A percentile compares a stretch with the other conserved stretches of the same genome.
Conservation (phyloP, 2,329 filamentous ascomycete genomes). For the Trichoderma oligosporum region DNA sequence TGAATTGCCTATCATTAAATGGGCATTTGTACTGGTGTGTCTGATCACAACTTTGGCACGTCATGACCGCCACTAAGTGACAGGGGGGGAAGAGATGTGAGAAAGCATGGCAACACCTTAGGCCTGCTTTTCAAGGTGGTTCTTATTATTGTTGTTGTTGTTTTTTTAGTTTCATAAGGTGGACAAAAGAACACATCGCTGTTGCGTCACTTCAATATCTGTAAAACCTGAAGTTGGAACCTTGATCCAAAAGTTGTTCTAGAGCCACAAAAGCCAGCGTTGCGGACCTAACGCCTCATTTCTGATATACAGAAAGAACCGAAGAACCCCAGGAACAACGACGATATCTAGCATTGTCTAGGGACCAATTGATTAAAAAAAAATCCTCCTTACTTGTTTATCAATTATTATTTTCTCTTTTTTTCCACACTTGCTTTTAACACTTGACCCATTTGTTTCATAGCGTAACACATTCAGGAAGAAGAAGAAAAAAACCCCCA, state of each 20-base stretch:
- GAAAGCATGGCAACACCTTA: background rate
- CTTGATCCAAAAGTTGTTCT: slow-evolving; percentile 9
- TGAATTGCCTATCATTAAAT: too few species aligned
- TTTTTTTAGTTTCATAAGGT: background rate
- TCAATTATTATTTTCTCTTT: too few species aligned
- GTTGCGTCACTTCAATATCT: slow-evolving; percentile 14
- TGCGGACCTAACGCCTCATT: slow-evolving; percentile 7
- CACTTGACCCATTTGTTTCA: background rate
- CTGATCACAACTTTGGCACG: background rate
- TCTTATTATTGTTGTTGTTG: background rate
- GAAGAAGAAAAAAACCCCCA: too few species aligned
- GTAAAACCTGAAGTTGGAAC: background rate
- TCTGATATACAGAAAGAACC: slow-evolving; percentile 1
- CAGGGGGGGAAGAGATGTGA: slow-evolving; percentile 1
- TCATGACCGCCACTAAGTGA: slow-evolving; percentile 9
- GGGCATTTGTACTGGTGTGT: background rate
- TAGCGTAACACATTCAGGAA: too few species aligned
- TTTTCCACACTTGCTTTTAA: background rate
- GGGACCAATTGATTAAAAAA: background rate
- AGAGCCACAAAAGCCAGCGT: slow-evolving; percentile 16
- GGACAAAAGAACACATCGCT: background rate
- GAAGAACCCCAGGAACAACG: slow-evolving; percentile 5
- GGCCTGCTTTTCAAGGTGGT: background rate
- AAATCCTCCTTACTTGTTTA: background rate
- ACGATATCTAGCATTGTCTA: background rate